phyloP scores from a whole-genome alignment of 176 grass and related monocot genomes.

The bread wheat (Triticum aestivum) region IWGSC_CS_RefSeq_v2.1 NC_057798.1:547228015-547228514 shows the following conservation, averaged over 20 bases:
- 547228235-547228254: not conserved
- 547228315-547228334: not conserved
- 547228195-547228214: not conserved
- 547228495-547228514: slow-evolving; percentile 30
- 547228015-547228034: too few species aligned
- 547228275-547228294: not conserved
- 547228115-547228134: slow-evolving; percentile 15
- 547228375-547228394: slow-evolving; percentile 4
- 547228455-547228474: slow-evolving; percentile 10
- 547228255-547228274: not conserved
- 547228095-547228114: not conserved
- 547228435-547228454: slow-evolving; percentile 20
- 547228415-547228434: not conserved
- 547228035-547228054: too few species aligned
- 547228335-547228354: not conserved
- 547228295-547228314: not conserved
- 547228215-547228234: not conserved
- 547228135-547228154: not conserved
- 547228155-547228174: not conserved
- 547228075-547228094: not conserved
- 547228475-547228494: slow-evolving; percentile 29
- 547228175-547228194: slow-evolving; percentile 11
- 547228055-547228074: slow-evolving; percentile 8
- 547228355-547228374: slow-evolving; percentile 8
- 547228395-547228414: not conserved